Percentiles rank a stretch among this genome's conserved stretches.
Conservation (phyloP, 2,329 filamentous ascomycete species). For the Fusarium zealandicum region DNA sequence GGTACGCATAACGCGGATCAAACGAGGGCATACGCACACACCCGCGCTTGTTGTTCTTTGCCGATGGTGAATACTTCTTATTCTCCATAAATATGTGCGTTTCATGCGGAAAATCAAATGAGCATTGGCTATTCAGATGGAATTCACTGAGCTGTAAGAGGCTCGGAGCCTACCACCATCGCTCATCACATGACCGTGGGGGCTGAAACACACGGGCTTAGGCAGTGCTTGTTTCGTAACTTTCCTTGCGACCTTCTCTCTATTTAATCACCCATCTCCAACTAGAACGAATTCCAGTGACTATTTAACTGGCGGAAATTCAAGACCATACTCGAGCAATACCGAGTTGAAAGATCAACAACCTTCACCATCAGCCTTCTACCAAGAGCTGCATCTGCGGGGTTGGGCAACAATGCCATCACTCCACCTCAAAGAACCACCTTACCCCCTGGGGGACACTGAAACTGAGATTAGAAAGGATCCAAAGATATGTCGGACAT, state of each 20-base stretch:
- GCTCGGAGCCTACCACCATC: background rate
- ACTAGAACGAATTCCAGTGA: too few species aligned
- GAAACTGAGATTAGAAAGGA: conserved; percentile 26
- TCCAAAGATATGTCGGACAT: conserved; percentile 19
- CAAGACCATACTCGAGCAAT: too few species aligned
- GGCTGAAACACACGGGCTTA: background rate
- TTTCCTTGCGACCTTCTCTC: background rate
- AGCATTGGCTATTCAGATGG: too few species aligned
- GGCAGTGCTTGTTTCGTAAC: background rate
- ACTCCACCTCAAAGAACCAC: conserved; percentile 10
- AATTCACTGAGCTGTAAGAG: too few species aligned
- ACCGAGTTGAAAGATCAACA: too few species aligned
- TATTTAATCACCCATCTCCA: background rate
- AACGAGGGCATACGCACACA: too few species aligned
- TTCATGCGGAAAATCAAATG: too few species aligned
- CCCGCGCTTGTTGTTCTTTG: too few species aligned
- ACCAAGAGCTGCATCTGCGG: conserved; percentile 5
- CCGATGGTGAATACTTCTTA: too few species aligned
- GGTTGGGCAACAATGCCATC: conserved; percentile 24
- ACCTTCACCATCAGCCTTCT: background rate
- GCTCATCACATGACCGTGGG: conserved; percentile 16
- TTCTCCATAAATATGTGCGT: too few species aligned
- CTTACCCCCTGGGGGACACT: conserved; percentile 17
- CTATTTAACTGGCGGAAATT: too few species aligned
- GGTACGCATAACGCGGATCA: too few species aligned